These are phyloP conservation scores for Epichloe gansuensis DNA, from an alignment of 2,329 filamentous ascomycete genomes.

Conservation along the genomic window DNA sequence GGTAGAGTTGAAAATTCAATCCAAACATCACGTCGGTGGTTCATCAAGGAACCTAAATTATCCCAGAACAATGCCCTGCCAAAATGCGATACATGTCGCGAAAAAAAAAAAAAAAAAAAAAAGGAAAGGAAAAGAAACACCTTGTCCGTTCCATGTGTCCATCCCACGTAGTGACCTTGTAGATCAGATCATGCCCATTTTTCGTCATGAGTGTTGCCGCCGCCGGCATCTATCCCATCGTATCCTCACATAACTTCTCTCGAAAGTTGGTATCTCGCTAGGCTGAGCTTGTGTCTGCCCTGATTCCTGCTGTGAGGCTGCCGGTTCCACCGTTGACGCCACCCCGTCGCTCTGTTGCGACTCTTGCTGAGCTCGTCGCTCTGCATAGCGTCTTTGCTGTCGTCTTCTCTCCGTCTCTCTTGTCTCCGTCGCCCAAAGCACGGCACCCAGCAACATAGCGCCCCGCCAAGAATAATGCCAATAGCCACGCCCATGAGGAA, in stretches of 20 bases:
- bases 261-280: neutral
- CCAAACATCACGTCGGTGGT: too few species aligned
- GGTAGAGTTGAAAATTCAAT: neutral
- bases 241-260: neutral
- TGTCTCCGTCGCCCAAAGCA: constrained; percentile 14
- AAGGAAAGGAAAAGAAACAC: neutral
- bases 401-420: constrained; percentile 3
- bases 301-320: neutral
- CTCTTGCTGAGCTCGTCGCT: neutral
- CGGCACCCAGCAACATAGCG: constrained; percentile 23
- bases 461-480: constrained; percentile 19
- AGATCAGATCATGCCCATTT: neutral
- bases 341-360: neutral
- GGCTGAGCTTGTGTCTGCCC: neutral
- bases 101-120: too few species aligned
- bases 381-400: neutral
- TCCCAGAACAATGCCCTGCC: neutral
- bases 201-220: neutral
- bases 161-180: neutral
- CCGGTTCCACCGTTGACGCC: neutral
- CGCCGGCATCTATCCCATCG: neutral
- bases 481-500: constrained; percentile 22
- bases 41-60: neutral
- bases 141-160: too few species aligned
- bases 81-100: neutral